Base-by-base conservation (phyloP, 441 rosid species). In the Jatropha multifida region DNA sequence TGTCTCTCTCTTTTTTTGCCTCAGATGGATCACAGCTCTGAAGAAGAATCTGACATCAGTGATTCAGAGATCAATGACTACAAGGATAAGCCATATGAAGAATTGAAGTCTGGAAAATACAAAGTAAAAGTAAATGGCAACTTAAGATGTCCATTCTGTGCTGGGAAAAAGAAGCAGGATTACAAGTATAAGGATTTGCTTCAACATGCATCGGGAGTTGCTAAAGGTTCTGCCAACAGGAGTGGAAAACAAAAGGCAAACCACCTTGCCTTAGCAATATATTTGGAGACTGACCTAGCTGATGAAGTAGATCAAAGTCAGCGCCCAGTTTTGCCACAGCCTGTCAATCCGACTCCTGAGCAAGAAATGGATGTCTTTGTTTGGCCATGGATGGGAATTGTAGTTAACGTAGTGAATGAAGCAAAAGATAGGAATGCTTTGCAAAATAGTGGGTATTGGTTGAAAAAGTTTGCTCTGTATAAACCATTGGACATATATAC, bases 371-470 rank as follows among this genome's bases (percentile, higher is more conserved):
- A 90, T 7, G 58, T 79, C 14, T 89, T 85, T 81, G 97, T 94
- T 13, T 90, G 89, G 89, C 98, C 97, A 49, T 91, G 94, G 96
- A 89, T 89, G 91, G 98, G 91, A 42, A 83, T 94, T 15, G 52
- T 94, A 13, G 84, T 81, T 20, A 84, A 85, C 51, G 82, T 85
- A 11, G 69, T 80, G 27, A 65, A 72, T 55, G 81, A 80, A 27
- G 69, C 81, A 42, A 80, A 76, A 42, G 79, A 79, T 70, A 76
- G 60, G 27, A 54, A 65, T 1, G 44, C 51, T 3, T 18, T 84
- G 63, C 83, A 58, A 74, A 88, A 86, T 32, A 62, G 77, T 26
- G 84, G 32, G 2, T 89, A 85, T 74, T 93, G 89, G 95, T 63
- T 89, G 82, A 71, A 82, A 60, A 82, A 68, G 85, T 92, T 89